Evolutionary conservation across 306 rosid genomes (phyloP).

Genomic region (Benincasa hispida): DNA sequence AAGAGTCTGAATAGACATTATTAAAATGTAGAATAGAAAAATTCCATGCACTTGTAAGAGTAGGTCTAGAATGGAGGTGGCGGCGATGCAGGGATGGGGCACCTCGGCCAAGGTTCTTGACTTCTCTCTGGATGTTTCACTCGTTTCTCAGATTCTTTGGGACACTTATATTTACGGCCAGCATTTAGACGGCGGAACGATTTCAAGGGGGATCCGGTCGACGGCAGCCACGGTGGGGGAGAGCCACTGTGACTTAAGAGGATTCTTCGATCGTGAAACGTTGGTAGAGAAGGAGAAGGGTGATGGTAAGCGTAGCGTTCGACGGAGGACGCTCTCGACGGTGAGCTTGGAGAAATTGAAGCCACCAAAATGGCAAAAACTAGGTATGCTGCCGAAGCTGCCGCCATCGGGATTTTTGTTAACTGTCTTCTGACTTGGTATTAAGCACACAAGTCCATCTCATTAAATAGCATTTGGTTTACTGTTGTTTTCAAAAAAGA

Average conservation of each 20-base stretch:
- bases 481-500: no score
- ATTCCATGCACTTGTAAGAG: background rate
- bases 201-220: background rate
- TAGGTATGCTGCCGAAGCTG: background rate
- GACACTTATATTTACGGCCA: background rate
- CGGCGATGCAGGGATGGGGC: background rate
- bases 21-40: no score
- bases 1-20: no score
- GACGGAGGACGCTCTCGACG: background rate
- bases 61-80: background rate
- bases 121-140: no score
- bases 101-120: background rate
- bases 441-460: background rate
- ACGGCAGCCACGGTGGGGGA: background rate
- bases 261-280: background rate
- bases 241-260: background rate
- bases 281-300: background rate
- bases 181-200: background rate
- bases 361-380: background rate
- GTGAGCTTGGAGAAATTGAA: background rate
- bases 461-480: background rate
- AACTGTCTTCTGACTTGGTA: background rate
- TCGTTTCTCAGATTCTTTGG: background rate
- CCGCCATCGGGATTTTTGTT: background rate
- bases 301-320: background rate